Evolutionary conservation across 2,329 filamentous ascomycete genomes (phyloP), one percentile per base, ranked within the genome.

Genomic region (Xylariaceae sp.): DNA sequence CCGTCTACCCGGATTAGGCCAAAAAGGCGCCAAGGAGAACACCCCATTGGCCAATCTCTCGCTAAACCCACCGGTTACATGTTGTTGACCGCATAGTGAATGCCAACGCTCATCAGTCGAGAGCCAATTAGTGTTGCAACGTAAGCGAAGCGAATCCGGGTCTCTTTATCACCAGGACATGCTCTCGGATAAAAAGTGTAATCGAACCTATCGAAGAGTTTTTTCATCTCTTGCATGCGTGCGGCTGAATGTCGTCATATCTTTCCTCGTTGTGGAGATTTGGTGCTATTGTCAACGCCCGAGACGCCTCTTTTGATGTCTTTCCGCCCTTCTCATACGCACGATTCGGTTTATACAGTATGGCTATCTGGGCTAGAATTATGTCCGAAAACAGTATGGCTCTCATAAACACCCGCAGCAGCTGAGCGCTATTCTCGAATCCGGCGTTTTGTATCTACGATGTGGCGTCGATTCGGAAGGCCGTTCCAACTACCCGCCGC

Each of bases 1-100:
- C 54, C 28, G 19, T n/a, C n/a, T n/a, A n/a, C n/a, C n/a, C n/a
- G n/a, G n/a, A 60, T 61, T 46, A 29, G 46, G 54, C 44, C 34
- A 49, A 41, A 45, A 41, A n/a, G 33, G 28, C 44, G 43, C 36
- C 23, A 50, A 48, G 26, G 19, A 4, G 21, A 14, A 26, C 26
- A 29, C 2, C 34, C 24, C 4, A 61, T 61, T 61, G 59, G 59
- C 28, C 17, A 14, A 5, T 14, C 28, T 17, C 52, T 61, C 59
- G 59, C 59, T 61, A 61, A 59, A 23, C 45, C 8, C 5, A 41
- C 17, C 23, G 23, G 50, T 33, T 31, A 40, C 41, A 31, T 50
- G 23, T 21, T 17, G 37, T 36, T 31, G 29, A 36, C 19, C 41
- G 43, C 23, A 53, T 28, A 43, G n/a, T 9, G 28, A 43, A 21